Percentiles rank a stretch among this genome's conserved stretches.
phyloP scores from a whole-genome alignment of 192 early-diverging fungal species.

The Coemansia sp. region DNA sequence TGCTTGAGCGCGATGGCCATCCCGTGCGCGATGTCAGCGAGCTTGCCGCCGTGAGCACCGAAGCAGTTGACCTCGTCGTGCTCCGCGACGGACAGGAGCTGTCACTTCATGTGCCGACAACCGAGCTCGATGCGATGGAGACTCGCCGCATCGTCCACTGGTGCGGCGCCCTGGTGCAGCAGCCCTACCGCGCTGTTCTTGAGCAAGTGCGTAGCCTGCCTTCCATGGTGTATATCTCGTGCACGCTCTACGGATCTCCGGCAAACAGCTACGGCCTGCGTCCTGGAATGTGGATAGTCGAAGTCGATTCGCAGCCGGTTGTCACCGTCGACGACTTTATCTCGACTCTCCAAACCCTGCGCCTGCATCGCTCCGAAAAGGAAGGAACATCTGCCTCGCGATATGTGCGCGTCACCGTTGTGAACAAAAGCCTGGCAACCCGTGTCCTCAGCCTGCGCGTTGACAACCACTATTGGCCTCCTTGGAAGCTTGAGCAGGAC shows the following conservation, averaged over 20 bases:
- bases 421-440: conserved; percentile 55
- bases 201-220: conserved; percentile 69
- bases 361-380: conserved; percentile 15
- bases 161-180: conserved; percentile 82
- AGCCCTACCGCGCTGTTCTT: conserved; percentile 68
- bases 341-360: conserved; percentile 37
- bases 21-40: conserved; percentile 60
- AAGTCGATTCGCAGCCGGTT: conserved; percentile 64
- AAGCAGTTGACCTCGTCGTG: conserved; percentile 56
- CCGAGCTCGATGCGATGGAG: conserved; percentile 54
- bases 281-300: conserved; percentile 76
- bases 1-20: conserved; percentile 61
- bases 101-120: conserved; percentile 63
- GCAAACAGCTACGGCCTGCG: conserved; percentile 63
- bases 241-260: conserved; percentile 71
- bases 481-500: conserved; percentile 64
- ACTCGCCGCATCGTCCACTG: conserved; percentile 76
- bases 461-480: conserved; percentile 75
- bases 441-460: conserved; percentile 71
- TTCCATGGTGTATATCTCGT: conserved; percentile 65
- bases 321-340: conserved; percentile 63
- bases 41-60: conserved; percentile 51
- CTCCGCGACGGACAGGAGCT: conserved; percentile 74
- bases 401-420: conserved; percentile 48
- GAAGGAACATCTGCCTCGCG: conserved; percentile 3